Evolutionary conservation across 331 rosid genomes (phyloP).

Genomic region (Rhamnella rubrinervis): DNA sequence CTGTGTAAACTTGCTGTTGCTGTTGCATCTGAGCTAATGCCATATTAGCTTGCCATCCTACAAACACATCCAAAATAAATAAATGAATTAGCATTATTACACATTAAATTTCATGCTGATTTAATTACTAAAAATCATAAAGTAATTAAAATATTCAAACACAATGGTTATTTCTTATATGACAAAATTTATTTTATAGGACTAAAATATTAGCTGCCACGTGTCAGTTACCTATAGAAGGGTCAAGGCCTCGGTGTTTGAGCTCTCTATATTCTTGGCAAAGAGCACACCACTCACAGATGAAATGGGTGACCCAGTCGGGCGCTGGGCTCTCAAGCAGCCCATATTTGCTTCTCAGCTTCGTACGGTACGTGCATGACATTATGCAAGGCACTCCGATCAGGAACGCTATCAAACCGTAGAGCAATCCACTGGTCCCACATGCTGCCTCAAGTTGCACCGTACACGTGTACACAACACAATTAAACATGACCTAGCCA

Average conservation of each 20-base stretch:
- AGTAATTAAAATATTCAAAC: background rate
- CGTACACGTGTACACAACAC: background rate
- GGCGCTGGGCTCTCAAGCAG: conserved; percentile 28
- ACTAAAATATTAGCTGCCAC: too few relatives aligned
- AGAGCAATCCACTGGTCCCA: conserved; percentile 15
- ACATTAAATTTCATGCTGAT: background rate
- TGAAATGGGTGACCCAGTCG: conserved; percentile 25
- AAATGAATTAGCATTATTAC: background rate
- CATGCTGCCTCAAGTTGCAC: conserved; percentile 4
- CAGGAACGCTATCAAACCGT: conserved; percentile 1
- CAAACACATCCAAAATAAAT: background rate
- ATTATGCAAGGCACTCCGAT: conserved; percentile 25
- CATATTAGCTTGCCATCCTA: conserved; percentile 32
- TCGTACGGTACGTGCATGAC: conserved; percentile 28
- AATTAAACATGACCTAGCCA: too few relatives aligned
- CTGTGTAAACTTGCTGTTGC: conserved; percentile 10
- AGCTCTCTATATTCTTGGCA: conserved; percentile 37
- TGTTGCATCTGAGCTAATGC: background rate
- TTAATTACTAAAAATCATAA: background rate
- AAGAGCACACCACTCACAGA: conserved; percentile 31
- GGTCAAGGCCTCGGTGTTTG: conserved; percentile 26
- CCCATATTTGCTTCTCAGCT: conserved; percentile 21
- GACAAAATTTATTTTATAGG: too few relatives aligned
- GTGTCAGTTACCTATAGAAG: conserved; percentile 22
- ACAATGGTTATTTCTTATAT: too few relatives aligned